Percentiles rank a stretch among this genome's conserved stretches.
Conservation (phyloP, 306 rosid species). For the Fragaria ananassa region DNA sequence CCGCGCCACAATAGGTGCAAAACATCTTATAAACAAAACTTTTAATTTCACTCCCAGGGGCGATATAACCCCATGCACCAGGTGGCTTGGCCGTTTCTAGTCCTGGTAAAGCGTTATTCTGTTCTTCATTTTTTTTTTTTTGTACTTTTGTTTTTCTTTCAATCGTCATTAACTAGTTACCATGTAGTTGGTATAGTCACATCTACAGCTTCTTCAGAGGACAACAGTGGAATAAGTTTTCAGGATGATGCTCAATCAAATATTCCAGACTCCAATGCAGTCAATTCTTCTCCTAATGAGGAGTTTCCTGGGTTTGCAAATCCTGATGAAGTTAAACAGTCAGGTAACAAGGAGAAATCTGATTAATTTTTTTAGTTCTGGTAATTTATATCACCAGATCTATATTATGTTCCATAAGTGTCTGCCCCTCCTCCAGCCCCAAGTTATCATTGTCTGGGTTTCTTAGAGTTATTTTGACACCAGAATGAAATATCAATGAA, state of each 20-base stretch:
- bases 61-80: not conserved
- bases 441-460: not conserved
- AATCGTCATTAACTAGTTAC: constrained; percentile 16
- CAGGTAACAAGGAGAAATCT: constrained; percentile 36
- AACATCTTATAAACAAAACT: too few relatives aligned
- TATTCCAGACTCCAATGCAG: constrained; percentile 33
- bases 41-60: too few relatives aligned
- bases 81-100: constrained; percentile 36
- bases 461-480: not conserved
- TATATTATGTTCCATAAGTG: not conserved
- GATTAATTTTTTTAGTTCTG: not conserved
- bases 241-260: constrained; percentile 49
- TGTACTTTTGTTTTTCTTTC: not conserved
- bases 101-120: constrained; percentile 29
- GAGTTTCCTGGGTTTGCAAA: constrained; percentile 63
- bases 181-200: constrained; percentile 32
- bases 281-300: constrained; percentile 47
- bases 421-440: not conserved
- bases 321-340: constrained; percentile 43
- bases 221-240: constrained; percentile 37
- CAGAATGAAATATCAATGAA: not conserved
- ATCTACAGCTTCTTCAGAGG: constrained; percentile 34
- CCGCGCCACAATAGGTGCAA: too few relatives aligned
- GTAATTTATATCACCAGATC: not conserved
- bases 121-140: not conserved